Base-by-base conservation (phyloP, 2,329 filamentous ascomycete species). In the Xylogone sp. region DNA sequence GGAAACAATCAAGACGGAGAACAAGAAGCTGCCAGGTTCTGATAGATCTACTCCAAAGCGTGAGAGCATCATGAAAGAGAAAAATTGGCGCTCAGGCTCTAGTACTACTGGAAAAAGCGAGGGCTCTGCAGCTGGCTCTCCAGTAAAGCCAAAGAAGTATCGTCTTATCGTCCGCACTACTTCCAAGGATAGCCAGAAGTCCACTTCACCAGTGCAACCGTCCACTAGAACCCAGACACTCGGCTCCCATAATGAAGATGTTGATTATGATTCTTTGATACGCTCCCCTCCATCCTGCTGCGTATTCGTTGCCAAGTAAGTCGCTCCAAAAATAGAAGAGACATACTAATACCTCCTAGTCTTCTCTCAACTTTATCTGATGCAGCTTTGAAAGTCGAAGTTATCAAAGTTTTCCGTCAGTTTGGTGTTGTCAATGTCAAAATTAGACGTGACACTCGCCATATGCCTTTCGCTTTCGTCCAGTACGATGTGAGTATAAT, bases 261-360 rank as follows among this genome's bases (percentile, higher is more conserved):
- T 58, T 10, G 49, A 58, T 27, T 56, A 62, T 18, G 60, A 65
- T 54, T 58, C 63, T 9, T 64, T 66, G 45, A 55, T 55, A 10
- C 44, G 59, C 13, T 65, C 61, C 49, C 75, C 79, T 0, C 72
- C 80, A 0, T 75, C 73, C 7, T 77, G 78, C 39, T 86, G 83
- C 60, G 73, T 86, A 31, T 86, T 86, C 59, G 81, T 84, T 34
- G 83, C 83, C 27, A 86, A 86, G 83, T 86, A 73, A 71, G 79
- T 72, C 12, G 21, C 45, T 42, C n/a, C 29, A 46, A 31, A 16
- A 16, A 42, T 12, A 8, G 19, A 48, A 42, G 39, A 49, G 53
- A 21, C 43, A 59, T 61, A 53, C 64, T 46, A 4, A 24, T 27
- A 27, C 12, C 45, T 4, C 20, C 19, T 29, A 84, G 82, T 52